These are phyloP conservation scores for Daucus carota DNA, from an alignment of 129 eudicot genomes.

Conservation along the genomic window DH1_v3.0 NC_030383.2:3505501-3506000, in stretches of 20 bases:
- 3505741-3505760: constrained; percentile 6
- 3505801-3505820: constrained; percentile 2
- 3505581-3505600: constrained; percentile 1
- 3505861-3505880: constrained; percentile 6
- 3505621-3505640: background rate
- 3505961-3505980: background rate
- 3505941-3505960: background rate
- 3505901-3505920: constrained; percentile 2
- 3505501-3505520: constrained; percentile 1
- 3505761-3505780: background rate
- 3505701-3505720: background rate
- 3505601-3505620: constrained; percentile 1
- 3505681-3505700: background rate
- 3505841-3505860: constrained; percentile 4
- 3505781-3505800: background rate
- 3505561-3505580: background rate
- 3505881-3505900: background rate
- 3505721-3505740: background rate
- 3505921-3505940: background rate
- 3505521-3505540: background rate
- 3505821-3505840: background rate
- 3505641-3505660: background rate
- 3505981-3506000: background rate
- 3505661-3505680: background rate
- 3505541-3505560: constrained; percentile 6